Evolutionary conservation across 257 asterid genomes (phyloP).

Genomic region (Solanum dulcamara): DNA sequence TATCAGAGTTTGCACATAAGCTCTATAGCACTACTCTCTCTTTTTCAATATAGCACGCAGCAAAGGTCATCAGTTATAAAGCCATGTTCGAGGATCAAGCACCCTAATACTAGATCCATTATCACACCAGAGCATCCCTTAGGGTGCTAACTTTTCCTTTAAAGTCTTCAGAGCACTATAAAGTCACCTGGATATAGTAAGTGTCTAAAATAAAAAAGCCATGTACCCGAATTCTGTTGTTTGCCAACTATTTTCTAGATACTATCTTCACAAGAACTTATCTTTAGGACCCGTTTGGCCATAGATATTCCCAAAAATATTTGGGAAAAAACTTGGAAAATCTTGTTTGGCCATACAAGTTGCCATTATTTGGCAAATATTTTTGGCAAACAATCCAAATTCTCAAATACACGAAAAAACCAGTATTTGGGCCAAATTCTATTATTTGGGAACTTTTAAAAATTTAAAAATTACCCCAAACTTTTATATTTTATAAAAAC

Average conservation of each 20-base stretch:
- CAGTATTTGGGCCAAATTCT: too few species aligned
- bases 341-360: too few species aligned
- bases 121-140: background rate
- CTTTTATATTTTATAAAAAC: too few species aligned
- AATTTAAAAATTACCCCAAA: too few species aligned
- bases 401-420: too few species aligned
- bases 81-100: background rate
- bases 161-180: background rate
- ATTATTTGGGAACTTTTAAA: too few species aligned
- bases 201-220: background rate
- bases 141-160: background rate
- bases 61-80: background rate
- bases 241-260: background rate
- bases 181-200: background rate
- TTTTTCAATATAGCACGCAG: background rate
- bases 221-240: background rate
- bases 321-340: too few species aligned
- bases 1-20: background rate
- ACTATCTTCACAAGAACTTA: background rate
- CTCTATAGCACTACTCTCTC: background rate
- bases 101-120: background rate
- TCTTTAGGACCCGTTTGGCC: too few species aligned
- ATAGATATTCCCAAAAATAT: too few species aligned
- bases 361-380: too few species aligned
- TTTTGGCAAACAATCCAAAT: too few species aligned